These are phyloP conservation scores for Pythium aquatile DNA, from an alignment of 352 stramenopile genomes.

Conservation along the genomic window DNA sequence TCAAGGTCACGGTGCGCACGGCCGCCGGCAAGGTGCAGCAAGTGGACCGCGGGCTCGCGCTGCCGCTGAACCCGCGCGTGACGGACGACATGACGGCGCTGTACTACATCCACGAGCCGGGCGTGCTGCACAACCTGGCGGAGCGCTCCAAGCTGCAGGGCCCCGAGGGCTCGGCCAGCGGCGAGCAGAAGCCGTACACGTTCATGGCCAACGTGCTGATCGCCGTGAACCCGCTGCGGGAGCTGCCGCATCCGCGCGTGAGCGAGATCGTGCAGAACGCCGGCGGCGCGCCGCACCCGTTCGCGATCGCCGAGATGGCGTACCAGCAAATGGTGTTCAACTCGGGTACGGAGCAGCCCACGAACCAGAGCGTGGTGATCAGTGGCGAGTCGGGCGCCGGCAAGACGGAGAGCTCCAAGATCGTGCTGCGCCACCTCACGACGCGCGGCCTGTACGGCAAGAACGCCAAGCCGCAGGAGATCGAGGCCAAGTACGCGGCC, in stretches of 20 bases:
- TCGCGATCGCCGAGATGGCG: constrained; percentile 87
- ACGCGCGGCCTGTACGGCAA: constrained; percentile 86
- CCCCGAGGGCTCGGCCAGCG: constrained; percentile 39
- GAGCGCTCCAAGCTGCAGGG: constrained; percentile 87
- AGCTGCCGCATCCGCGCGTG: constrained; percentile 74
- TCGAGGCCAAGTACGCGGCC: constrained; percentile 50
- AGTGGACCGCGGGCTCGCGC: constrained; percentile 68
- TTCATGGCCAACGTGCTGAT: constrained; percentile 95
- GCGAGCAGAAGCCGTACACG: constrained; percentile 85
- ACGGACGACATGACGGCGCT: constrained; percentile 94
- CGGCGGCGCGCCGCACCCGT: constrained; percentile 77
- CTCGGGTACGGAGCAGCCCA: constrained; percentile 77
- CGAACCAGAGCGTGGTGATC: constrained; percentile 88
- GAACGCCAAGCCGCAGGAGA: constrained; percentile 70
- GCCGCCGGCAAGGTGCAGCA: constrained; percentile 84
- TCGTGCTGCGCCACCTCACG: constrained; percentile 87
- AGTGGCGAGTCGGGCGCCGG: constrained; percentile 84
- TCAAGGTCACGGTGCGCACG: constrained; percentile 86
- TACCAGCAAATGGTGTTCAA: constrained; percentile 93
- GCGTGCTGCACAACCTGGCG: constrained; percentile 95
- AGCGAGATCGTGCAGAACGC: constrained; percentile 77
- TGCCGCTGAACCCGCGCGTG: constrained; percentile 81
- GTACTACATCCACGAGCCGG: constrained; percentile 93
- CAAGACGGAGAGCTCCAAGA: constrained; percentile 91
- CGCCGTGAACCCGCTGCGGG: constrained; percentile 88